A percentile compares a stretch with the other conserved stretches of the same genome.
Conservation (phyloP, 2,329 filamentous ascomycete genomes). For the Nectriaceae sp. region DNA sequence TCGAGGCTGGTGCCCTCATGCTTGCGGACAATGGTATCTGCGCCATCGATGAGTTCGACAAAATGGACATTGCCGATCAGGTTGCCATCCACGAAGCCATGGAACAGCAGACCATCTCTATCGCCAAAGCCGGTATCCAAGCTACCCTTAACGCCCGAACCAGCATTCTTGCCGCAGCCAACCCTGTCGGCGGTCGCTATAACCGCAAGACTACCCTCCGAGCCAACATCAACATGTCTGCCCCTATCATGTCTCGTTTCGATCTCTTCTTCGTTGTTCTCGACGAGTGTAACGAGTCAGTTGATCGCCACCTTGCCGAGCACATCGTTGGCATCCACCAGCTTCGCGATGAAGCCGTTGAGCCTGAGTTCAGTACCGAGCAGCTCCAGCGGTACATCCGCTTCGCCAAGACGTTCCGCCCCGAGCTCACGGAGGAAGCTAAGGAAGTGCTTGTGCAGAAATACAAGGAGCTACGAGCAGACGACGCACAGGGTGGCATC, state of each 20-base stretch:
- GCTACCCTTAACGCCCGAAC: slow-evolving; percentile 95
- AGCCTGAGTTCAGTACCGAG: slow-evolving; percentile 94
- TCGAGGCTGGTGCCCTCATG: slow-evolving; percentile 97
- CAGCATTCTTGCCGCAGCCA: slow-evolving; percentile 92
- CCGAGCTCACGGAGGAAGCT: slow-evolving; percentile 86
- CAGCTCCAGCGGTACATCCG: slow-evolving; percentile 96
- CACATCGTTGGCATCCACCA: slow-evolving; percentile 96
- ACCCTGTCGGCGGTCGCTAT: slow-evolving; percentile 94
- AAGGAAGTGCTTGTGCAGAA: slow-evolving; percentile 83
- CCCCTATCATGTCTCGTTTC: slow-evolving; percentile 99
- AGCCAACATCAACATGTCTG: slow-evolving; percentile 97
- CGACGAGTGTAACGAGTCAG: slow-evolving; percentile 91
- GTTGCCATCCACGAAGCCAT: slow-evolving; percentile 99
- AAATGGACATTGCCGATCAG: slow-evolving; percentile 97
- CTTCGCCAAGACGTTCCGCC: slow-evolving; percentile 92
- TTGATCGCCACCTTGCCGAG: slow-evolving; percentile 87
- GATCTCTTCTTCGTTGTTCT: slow-evolving; percentile 98
- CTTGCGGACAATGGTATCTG: slow-evolving; percentile 96
- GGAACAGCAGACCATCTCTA: slow-evolving; percentile 99
- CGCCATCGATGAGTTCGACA: slow-evolving; percentile 98
- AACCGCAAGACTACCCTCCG: slow-evolving; percentile 93
- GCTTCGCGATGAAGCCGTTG: slow-evolving; percentile 85
- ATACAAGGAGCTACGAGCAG: slow-evolving; percentile 92
- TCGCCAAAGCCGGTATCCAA: slow-evolving; percentile 97
- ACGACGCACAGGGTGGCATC: slow-evolving; percentile 91